A percentile compares a stretch with the other conserved stretches of the same genome.
These are phyloP conservation scores for Hanseniaspora nectarophila DNA, from an alignment of 805 yeast genomes.

Conservation along the genomic window DNA sequence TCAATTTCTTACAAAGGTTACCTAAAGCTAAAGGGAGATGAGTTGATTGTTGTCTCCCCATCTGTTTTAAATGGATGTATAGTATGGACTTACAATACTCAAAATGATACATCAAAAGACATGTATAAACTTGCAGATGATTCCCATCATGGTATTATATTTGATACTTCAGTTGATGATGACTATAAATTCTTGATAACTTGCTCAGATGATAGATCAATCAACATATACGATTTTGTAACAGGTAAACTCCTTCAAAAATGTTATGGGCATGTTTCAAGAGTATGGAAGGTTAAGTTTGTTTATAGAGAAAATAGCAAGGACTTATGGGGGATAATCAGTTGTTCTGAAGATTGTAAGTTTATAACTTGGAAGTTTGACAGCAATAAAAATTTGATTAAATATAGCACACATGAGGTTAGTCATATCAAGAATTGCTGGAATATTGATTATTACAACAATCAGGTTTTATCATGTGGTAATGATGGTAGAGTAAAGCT, in stretches of 20 bases:
- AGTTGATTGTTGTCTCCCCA: constrained; percentile 65
- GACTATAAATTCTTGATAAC: constrained; percentile 49
- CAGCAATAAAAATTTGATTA: constrained; percentile 17
- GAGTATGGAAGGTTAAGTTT: constrained; percentile 77
- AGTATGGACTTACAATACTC: constrained; percentile 52
- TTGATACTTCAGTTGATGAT: constrained; percentile 55
- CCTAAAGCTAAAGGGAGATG: constrained; percentile 35
- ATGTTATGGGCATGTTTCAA: constrained; percentile 95
- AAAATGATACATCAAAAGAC: constrained; percentile 1
- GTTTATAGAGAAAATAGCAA: constrained; percentile 27
- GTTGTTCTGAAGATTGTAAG: constrained; percentile 81
- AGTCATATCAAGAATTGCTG: constrained; percentile 83
- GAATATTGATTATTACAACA: constrained; percentile 52
- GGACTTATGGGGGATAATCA: constrained; percentile 31
- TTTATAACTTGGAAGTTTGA: constrained; percentile 62
- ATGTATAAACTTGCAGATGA: constrained; percentile 1
- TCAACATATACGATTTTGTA: constrained; percentile 56
- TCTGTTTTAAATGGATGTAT: constrained; percentile 84
- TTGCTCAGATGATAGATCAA: constrained; percentile 90
- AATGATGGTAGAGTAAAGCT: constrained; percentile 77
- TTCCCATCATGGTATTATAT: constrained; percentile 86
- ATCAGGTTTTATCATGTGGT: constrained; percentile 59
- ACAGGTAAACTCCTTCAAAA: constrained; percentile 51
- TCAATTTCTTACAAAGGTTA: constrained; percentile 84
- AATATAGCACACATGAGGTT: constrained; percentile 41